These are phyloP conservation scores for Chlorella vulgaris DNA, from an alignment of 139 green algal species.

Conservation along the genomic window DNA sequence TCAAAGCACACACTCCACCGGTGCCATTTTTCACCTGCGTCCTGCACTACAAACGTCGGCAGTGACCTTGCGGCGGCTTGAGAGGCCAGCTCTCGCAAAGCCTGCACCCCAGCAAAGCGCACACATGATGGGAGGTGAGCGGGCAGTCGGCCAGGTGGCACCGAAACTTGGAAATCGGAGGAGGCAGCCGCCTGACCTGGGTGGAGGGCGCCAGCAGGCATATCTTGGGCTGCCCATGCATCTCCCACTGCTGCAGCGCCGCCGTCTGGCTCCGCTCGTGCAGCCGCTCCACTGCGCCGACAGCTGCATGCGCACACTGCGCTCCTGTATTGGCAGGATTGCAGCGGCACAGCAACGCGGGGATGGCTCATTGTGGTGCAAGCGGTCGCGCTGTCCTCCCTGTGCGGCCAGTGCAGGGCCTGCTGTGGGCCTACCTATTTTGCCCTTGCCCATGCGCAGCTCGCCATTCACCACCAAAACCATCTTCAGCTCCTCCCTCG, in stretches of 20 bases:
- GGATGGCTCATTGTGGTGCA: no score
- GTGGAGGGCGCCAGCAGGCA: slow-evolving; percentile 62
- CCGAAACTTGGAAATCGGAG: no score
- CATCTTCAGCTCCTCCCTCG: slow-evolving; percentile 44
- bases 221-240: slow-evolving; percentile 80
- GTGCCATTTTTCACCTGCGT: slow-evolving; percentile 50
- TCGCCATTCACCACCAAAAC: slow-evolving; percentile 61
- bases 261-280: slow-evolving; percentile 24
- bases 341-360: no score
- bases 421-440: slow-evolving; percentile 65
- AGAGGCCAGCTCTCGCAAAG: slow-evolving; percentile 34
- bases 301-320: slow-evolving; percentile 84
- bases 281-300: slow-evolving; percentile 69
- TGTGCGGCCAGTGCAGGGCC: no score
- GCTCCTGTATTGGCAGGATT: slow-evolving; percentile 55
- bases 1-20: no score
- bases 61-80: background rate
- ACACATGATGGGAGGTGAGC: background rate
- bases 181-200: background rate
- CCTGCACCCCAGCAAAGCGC: slow-evolving; percentile 9
- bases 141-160: no score
- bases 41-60: slow-evolving; percentile 45
- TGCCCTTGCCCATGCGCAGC: slow-evolving; percentile 80
- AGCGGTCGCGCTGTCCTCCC: no score
- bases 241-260: slow-evolving; percentile 71